These are phyloP conservation scores for Venturia aucupariae DNA, from an alignment of 2,329 filamentous ascomycete genomes.

Conservation along the genomic window DNA sequence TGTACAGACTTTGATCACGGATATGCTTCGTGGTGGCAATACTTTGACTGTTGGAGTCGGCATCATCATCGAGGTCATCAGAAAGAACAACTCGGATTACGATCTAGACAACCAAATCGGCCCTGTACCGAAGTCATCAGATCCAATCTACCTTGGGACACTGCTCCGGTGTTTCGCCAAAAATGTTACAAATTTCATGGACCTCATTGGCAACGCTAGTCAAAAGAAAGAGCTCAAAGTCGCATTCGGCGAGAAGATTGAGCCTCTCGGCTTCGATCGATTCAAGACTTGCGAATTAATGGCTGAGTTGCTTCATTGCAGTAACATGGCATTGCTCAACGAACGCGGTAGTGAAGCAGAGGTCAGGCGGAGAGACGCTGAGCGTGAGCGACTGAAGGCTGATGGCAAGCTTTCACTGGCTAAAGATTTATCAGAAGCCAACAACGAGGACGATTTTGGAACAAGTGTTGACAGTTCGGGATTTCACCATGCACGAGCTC, in stretches of 20 bases:
- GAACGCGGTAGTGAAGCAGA: slow-evolving; percentile 83
- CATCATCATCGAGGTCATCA: slow-evolving; percentile 95
- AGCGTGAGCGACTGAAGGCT: slow-evolving; percentile 67
- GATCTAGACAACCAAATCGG: slow-evolving; percentile 84
- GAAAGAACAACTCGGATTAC: slow-evolving; percentile 99
- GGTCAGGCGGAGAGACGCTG: slow-evolving; percentile 67
- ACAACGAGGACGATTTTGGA: slow-evolving; percentile 41
- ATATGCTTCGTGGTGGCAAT: slow-evolving; percentile 91
- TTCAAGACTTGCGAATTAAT: slow-evolving; percentile 99
- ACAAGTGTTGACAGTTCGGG: slow-evolving; percentile 44
- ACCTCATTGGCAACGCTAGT: slow-evolving; percentile 67
- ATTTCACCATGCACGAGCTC: slow-evolving; percentile 41
- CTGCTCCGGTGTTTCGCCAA: slow-evolving; percentile 81
- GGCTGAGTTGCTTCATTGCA: slow-evolving; percentile 94
- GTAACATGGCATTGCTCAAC: slow-evolving; percentile 95
- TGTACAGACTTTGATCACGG: slow-evolving; percentile 72
- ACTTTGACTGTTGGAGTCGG: slow-evolving; percentile 92
- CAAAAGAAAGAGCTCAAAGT: slow-evolving; percentile 65
- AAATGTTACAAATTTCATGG: slow-evolving; percentile 91
- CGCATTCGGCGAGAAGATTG: slow-evolving; percentile 83
- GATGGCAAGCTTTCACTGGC: slow-evolving; percentile 60
- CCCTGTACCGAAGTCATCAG: slow-evolving; percentile 70
- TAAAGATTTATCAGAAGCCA: slow-evolving; percentile 48
- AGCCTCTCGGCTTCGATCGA: slow-evolving; percentile 90
- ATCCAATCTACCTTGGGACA: slow-evolving; percentile 92